These are phyloP conservation scores for Crithidia bombi DNA, from an alignment of 208 protist species.

Conservation along the genomic window DNA sequence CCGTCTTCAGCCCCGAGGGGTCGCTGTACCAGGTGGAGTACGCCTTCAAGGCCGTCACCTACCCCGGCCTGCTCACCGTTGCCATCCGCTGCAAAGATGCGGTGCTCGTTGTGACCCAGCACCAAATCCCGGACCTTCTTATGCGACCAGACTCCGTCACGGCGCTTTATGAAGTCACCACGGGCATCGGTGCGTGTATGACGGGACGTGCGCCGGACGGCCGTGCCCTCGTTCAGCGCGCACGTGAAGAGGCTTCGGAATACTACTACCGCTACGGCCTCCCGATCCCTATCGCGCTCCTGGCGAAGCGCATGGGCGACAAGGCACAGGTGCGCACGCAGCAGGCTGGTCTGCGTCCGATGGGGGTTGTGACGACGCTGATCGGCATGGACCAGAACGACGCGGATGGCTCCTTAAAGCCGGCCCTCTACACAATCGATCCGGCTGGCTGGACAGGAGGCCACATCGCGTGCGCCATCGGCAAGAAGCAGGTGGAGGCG, in stretches of 20 bases:
- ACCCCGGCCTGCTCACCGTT: conserved; percentile 95
- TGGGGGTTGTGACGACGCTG: conserved; percentile 94
- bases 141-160: conserved; percentile 96
- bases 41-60: conserved; percentile 98
- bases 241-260: conserved; percentile 94
- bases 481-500: conserved; percentile 96
- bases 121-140: conserved; percentile 98
- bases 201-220: conserved; percentile 95
- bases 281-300: conserved; percentile 94
- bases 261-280: conserved; percentile 97
- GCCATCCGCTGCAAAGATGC: conserved; percentile 96
- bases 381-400: conserved; percentile 95
- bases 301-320: conserved; percentile 98
- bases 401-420: conserved; percentile 69
- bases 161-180: conserved; percentile 95
- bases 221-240: conserved; percentile 91
- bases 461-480: conserved; percentile 91
- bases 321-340: conserved; percentile 98
- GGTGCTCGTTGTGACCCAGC: conserved; percentile 96
- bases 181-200: conserved; percentile 94
- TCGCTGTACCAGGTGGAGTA: conserved; percentile 99
- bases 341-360: conserved; percentile 95
- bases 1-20: conserved; percentile 99
- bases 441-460: conserved; percentile 94
- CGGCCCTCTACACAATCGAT: conserved; percentile 95